These are phyloP conservation scores for Globisporangium recalcitrans DNA, from an alignment of 352 stramenopile species.

Conservation along the genomic window DNA sequence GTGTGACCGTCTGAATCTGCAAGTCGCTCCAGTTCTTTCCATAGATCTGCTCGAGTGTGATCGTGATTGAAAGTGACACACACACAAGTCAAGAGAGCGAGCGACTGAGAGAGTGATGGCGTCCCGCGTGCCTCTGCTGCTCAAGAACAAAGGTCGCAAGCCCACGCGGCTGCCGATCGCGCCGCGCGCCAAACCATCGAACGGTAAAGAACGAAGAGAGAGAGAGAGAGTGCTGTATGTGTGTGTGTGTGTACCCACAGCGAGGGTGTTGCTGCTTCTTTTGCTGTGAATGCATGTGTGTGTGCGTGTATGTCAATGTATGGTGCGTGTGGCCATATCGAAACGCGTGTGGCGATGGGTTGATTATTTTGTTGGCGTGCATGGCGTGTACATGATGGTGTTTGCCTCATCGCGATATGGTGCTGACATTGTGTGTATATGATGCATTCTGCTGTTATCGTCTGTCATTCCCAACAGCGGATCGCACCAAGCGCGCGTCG, in stretches of 20 bases:
- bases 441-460: background rate
- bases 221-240: background rate
- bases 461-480: slow-evolving; percentile 2
- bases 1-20: background rate
- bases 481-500: slow-evolving; percentile 15
- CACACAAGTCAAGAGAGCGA: background rate
- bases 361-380: background rate
- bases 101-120: slow-evolving; percentile 8
- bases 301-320: background rate
- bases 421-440: background rate
- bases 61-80: background rate
- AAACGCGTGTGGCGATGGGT: background rate
- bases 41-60: background rate
- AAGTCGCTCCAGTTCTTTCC: background rate
- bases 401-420: background rate
- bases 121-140: slow-evolving; percentile 71
- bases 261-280: background rate
- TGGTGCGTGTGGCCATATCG: background rate
- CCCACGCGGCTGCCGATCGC: slow-evolving; percentile 62
- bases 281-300: background rate
- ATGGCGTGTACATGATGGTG: background rate
- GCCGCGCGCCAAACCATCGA: slow-evolving; percentile 54
- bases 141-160: slow-evolving; percentile 70
- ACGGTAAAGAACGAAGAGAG: slow-evolving; percentile 28
- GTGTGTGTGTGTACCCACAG: background rate